phyloP scores from a whole-genome alignment of 116 monocot genomes.

The Papilionanthe hybrid region DNA sequence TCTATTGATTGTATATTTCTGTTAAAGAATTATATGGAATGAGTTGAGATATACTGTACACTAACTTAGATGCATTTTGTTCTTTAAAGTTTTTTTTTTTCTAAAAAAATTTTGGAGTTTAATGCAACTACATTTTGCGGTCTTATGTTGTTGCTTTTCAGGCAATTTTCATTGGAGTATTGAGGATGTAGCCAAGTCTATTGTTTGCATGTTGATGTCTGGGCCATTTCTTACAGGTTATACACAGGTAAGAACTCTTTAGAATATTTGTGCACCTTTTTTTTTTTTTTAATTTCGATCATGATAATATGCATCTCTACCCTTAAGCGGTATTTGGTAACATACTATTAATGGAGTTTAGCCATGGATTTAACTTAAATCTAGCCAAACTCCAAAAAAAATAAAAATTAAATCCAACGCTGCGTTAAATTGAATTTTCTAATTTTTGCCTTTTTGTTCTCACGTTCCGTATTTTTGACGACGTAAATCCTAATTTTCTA shows the following conservation, averaged over 20 bases:
- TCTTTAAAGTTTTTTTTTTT: not conserved
- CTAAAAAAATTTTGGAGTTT: not conserved
- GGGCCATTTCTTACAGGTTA: constrained; percentile 95
- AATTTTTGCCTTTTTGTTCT: no score
- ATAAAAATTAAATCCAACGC: no score
- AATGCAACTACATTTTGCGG: not conserved
- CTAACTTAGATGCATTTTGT: not conserved
- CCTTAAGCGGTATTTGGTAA: no score
- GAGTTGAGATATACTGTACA: not conserved
- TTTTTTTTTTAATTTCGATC: not conserved
- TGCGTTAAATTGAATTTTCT: no score
- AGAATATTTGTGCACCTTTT: constrained; percentile 1
- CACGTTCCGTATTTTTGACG: no score
- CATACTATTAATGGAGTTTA: no score
- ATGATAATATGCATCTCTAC: no score
- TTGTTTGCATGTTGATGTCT: constrained; percentile 95
- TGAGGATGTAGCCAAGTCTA: constrained; percentile 88
- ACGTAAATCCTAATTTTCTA: no score
- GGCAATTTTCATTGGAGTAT: constrained; percentile 94
- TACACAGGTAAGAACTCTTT: constrained; percentile 58
- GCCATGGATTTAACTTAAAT: no score
- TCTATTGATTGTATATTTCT: not conserved
- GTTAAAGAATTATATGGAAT: not conserved
- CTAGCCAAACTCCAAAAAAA: no score
- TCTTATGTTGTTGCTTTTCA: constrained; percentile 14